Conservation (phyloP, 306 rosid species). For the Cicer cuneatum region DNA sequence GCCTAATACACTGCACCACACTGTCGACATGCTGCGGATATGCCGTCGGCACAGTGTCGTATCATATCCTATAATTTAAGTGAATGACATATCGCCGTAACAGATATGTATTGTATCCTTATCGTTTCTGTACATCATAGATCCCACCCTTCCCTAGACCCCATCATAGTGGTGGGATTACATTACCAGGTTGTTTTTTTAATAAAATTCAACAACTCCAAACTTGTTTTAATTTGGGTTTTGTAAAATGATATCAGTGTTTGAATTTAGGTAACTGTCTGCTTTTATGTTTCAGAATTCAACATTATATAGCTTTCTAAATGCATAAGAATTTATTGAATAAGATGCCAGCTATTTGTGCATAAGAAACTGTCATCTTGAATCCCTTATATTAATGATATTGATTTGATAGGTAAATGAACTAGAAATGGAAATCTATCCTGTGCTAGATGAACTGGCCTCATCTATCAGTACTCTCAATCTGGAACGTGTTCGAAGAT, state of each 20-base stretch:
- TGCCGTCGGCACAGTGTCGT: too few species aligned
- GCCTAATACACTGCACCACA: too few species aligned
- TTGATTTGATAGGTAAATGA: slow-evolving; percentile 69
- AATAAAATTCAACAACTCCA: slow-evolving; percentile 23
- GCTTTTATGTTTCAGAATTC: slow-evolving; percentile 24
- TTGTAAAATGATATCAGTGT: slow-evolving; percentile 16
- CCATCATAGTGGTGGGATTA: background rate
- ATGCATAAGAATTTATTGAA: slow-evolving; percentile 30
- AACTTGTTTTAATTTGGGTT: slow-evolving; percentile 23
- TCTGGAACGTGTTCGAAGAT: slow-evolving; percentile 92
- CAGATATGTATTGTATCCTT: too few species aligned
- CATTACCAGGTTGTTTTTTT: background rate
- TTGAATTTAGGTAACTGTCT: slow-evolving; percentile 31
- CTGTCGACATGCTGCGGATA: too few species aligned
- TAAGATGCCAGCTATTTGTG: slow-evolving; percentile 8
- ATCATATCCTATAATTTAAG: too few species aligned
- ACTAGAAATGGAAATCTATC: slow-evolving; percentile 81
- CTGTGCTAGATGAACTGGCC: slow-evolving; percentile 85
- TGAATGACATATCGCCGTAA: too few species aligned
- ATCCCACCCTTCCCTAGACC: background rate
- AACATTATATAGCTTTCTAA: slow-evolving; percentile 17
- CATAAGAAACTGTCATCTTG: slow-evolving; percentile 34
- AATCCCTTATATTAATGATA: slow-evolving; percentile 38
- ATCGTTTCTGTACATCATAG: too few species aligned
- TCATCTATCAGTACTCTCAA: slow-evolving; percentile 78